phyloP scores from a whole-genome alignment of 1,139 yeast genomes.

The Chernovozyma aurita region DNA sequence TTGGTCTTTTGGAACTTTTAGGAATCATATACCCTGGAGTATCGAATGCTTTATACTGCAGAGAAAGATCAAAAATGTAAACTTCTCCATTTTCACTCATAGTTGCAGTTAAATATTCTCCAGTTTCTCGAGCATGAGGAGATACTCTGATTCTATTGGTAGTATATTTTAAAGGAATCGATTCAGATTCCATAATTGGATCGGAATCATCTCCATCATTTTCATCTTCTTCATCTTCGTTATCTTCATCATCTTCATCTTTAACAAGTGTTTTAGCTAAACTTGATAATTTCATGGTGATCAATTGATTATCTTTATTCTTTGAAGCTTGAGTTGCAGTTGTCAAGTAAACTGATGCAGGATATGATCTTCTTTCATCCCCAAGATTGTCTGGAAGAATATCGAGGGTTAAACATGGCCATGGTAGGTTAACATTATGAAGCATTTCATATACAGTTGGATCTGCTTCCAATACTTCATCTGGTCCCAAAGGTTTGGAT shows the following conservation, averaged over 20 bases:
- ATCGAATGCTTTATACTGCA: conserved; percentile 81
- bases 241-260: conserved; percentile 70
- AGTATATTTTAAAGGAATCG: conserved; percentile 71
- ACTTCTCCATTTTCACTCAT: conserved; percentile 92
- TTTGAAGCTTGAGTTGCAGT: conserved; percentile 94
- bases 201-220: conserved; percentile 68
- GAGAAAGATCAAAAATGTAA: conserved; percentile 69
- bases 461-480: conserved; percentile 95
- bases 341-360: conserved; percentile 79
- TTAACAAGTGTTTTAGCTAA: conserved; percentile 79
- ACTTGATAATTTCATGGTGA: conserved; percentile 78
- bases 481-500: conserved; percentile 88
- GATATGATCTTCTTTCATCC: conserved; percentile 81
- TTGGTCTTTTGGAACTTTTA: conserved; percentile 71
- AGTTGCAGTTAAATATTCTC: conserved; percentile 83
- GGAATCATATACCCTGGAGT: conserved; percentile 83
- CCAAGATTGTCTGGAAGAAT: conserved; percentile 85
- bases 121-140: conserved; percentile 71
- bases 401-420: conserved; percentile 96
- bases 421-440: conserved; percentile 88
- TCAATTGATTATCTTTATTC: conserved; percentile 81
- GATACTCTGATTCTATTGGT: conserved; percentile 87
- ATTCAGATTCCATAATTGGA: conserved; percentile 83
- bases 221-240: conserved; percentile 61
- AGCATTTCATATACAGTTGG: conserved; percentile 95